Evolutionary conservation across 768 basidiomycete species (phyloP).

Genomic region (Tulasnella sp.): DNA sequence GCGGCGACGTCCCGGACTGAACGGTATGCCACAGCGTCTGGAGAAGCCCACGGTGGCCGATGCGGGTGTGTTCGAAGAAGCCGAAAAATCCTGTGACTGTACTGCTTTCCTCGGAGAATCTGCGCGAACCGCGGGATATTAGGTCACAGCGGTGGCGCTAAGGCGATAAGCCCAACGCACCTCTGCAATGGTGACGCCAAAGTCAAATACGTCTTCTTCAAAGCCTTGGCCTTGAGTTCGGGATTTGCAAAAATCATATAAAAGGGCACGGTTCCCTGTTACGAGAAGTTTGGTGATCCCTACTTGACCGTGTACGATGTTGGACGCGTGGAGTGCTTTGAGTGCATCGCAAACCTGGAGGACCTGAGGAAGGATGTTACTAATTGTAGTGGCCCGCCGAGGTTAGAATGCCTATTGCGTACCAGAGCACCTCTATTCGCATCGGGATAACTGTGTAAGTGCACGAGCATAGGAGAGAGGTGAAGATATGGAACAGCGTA

Average conservation of each 20-base stretch:
- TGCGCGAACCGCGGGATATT: not conserved
- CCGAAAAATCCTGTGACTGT: not conserved
- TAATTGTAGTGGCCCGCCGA: not conserved
- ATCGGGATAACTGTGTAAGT: not conserved
- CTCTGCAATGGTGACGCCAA: not conserved
- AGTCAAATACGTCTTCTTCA: constrained; percentile 3
- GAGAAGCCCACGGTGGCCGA: not conserved
- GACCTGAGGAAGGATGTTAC: not conserved
- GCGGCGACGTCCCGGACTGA: not conserved
- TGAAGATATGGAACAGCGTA: not conserved
- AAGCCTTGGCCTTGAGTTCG: not conserved
- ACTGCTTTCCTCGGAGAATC: not conserved
- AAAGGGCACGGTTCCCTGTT: not conserved
- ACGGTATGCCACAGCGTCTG: not conserved
- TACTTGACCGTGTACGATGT: not conserved
- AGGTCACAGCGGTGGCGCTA: not conserved
- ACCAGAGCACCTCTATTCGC: not conserved
- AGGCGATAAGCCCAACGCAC: not conserved
- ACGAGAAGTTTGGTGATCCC: not conserved
- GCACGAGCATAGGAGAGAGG: not conserved
- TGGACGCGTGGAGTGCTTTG: not conserved
- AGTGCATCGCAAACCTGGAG: not conserved
- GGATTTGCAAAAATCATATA: not conserved
- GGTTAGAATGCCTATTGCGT: not conserved
- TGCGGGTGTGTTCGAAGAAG: not conserved